Percentiles rank a stretch among this genome's conserved stretches.
phyloP scores from a whole-genome alignment of 768 basidiomycete genomes.

The Phlebiopsis gigantea region DNA sequence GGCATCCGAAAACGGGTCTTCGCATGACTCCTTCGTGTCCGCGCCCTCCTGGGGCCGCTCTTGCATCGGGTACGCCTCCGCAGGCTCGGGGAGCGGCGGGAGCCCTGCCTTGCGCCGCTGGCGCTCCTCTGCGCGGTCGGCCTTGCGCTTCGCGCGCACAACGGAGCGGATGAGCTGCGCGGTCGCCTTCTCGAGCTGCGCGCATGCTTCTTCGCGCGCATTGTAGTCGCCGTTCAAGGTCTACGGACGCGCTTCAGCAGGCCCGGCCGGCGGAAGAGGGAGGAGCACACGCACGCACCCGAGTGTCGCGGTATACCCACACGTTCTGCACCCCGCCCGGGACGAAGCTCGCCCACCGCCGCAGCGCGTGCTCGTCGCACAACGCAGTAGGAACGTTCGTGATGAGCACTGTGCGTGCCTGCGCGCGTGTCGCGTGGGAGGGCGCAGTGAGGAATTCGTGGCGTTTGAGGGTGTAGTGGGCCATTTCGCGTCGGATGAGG shows the following conservation, averaged over 20 bases:
- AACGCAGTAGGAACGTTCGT: conserved; percentile 55
- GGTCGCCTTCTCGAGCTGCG: conserved; percentile 53
- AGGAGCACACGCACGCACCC: conserved; percentile 3
- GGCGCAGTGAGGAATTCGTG: conserved; percentile 55
- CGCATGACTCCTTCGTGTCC: not conserved
- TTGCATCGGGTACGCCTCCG: conserved; percentile 1
- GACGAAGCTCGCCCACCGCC: conserved; percentile 53
- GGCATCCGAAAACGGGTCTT: not conserved
- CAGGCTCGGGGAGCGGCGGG: not conserved
- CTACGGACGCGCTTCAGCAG: conserved; percentile 5
- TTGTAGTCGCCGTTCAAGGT: conserved; percentile 37
- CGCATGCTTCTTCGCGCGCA: conserved; percentile 39
- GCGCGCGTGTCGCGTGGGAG: conserved; percentile 53
- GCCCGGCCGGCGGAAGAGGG: not conserved
- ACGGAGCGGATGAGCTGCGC: conserved; percentile 37
- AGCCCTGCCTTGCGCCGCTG: conserved; percentile 15
- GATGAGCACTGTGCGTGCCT: conserved; percentile 65
- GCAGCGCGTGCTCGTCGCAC: conserved; percentile 41
- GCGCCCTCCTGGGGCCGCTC: not conserved
- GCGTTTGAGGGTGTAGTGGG: conserved; percentile 49
- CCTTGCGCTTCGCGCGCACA: conserved; percentile 20
- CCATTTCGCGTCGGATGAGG: conserved; percentile 55
- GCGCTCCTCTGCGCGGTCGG: conserved; percentile 21
- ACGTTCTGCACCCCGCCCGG: conserved; percentile 65
- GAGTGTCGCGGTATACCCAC: conserved; percentile 60